Evolutionary conservation across 2,329 filamentous ascomycete genomes (phyloP), one percentile per base, ranked within the genome.

Genomic region (Fusarium sp.): DNA sequence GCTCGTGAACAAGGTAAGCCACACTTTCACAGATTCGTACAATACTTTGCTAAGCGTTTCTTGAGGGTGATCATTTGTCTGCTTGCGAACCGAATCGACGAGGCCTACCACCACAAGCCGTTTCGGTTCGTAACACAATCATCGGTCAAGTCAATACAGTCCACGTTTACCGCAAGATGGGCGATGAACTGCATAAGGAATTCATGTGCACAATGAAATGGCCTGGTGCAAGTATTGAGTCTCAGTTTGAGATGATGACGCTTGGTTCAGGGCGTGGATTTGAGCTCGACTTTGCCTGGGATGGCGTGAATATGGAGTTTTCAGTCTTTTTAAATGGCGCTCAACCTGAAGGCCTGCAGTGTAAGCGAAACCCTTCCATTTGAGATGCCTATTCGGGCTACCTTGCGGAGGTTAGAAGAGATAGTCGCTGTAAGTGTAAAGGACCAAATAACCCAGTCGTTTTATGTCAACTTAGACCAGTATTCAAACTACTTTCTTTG

Each of bases 51-150:
- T 43, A 21, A 43, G 21, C 13, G 14, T 23, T 43, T 43, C 5
- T n/a, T 1, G 1, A 62, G 59, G 42, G 34, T 0, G 39, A 52
- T 14, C 21, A 34, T 3, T 23, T 46, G 2, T 51, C 5, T 14
- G 31, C 25, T 0, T 3, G 8, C 10, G 7, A 2, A 0, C 25
- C 11, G 4, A 50, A 45, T 10, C 23, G 14, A 21, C 10, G 19
- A 14, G 3, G 7, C 16, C n/a, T 34, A 4, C 46, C 46, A 6
- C 10, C 4, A 21, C 6, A 30, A 3, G 10, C 19, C 11, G 7
- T 31, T 21, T 34, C 28, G 10, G 12, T 26, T 8, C 6, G 0
- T 14, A 7, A 0, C 14, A 13, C 14, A 2, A 7, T 0, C 34
- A 23, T 2, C 1, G 14, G 7, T 13, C 19, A 5, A 12, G 14